Base-by-base conservation (phyloP, 306 rosid species). In the Inga oerstediana region DNA sequence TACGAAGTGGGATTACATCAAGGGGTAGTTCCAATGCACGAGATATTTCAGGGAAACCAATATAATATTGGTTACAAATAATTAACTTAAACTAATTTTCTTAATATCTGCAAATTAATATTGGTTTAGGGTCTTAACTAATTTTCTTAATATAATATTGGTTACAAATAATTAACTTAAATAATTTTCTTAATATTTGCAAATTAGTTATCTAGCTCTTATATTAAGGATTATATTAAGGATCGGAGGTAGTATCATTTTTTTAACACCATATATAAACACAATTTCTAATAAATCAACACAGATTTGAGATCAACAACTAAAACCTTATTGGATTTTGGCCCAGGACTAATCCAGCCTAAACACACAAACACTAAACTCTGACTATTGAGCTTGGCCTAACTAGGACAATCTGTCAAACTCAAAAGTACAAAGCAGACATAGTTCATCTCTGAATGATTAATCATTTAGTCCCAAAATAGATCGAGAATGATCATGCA, bases 321-420 rank as follows among this genome's bases (percentile, higher is more conserved):
- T 44, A 71, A 43, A 71, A 70, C 34, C 17, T 8, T n/a, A 71
- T n/a, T 43, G 56, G 75, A 22, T 37, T 71, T 71, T 6, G 75
- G 37, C 75, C 75, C 34, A 35, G 3, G 9, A 7, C 69, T 2
- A 30, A 64, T 13, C 20, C 19, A 37, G 27, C 22, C 46, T 13
- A 8, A 17, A n/a, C 17, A 67, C 46, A 67, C 0, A 27, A 1
- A 27, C 51, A 59, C 65, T 69, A 14, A 15, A 8, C 30, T 78
- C 76, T 72, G 52, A 64, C 45, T 52, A 65, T 44, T 70, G 64
- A 79, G 20, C 45, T 22, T 69, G 80, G 73, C 65, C 51, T 17
- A 67, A 7, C 70, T 11, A n/a, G 58, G 59, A 61, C 24, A 49
- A 52, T 30, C 19, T 35, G 70, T 74, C 56, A 39, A 72, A 81